Conservation (phyloP, 306 rosid genomes). For the Elaeagnus macrophylla region DNA sequence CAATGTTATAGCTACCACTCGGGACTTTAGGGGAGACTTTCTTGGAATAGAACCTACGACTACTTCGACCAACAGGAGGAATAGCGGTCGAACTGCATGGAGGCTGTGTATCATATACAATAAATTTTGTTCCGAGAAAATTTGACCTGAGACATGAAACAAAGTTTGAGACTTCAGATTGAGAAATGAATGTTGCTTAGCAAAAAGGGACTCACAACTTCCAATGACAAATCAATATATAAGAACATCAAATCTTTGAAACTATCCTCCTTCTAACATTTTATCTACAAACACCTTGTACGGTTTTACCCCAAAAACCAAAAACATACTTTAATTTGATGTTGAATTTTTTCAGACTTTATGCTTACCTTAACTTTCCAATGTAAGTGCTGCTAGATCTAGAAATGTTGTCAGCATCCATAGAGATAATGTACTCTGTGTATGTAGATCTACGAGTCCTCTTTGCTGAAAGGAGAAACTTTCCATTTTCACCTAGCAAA, state of each 20-base stretch:
- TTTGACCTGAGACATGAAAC: slow-evolving; percentile 59
- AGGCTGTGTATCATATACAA: slow-evolving; percentile 80
- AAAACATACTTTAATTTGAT: too few relatives aligned
- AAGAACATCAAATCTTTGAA: too few relatives aligned
- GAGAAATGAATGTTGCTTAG: slow-evolving; percentile 42
- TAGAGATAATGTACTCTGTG: slow-evolving; percentile 87
- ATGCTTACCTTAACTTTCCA: slow-evolving; percentile 65
- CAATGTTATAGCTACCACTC: slow-evolving; percentile 79
- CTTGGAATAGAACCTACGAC: slow-evolving; percentile 82
- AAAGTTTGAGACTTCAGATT: not conserved
- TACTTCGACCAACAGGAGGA: slow-evolving; percentile 54
- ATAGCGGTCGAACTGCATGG: slow-evolving; percentile 47
- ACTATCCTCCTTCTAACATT: too few relatives aligned
- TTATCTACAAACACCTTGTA: too few relatives aligned
- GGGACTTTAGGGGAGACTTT: slow-evolving; percentile 93
- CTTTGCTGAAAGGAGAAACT: slow-evolving; percentile 88
- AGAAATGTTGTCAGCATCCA: slow-evolving; percentile 80
- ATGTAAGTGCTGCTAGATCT: slow-evolving; percentile 85
- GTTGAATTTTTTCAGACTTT: not conserved
- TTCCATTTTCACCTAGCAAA: slow-evolving; percentile 82
- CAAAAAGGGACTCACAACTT: slow-evolving; percentile 57
- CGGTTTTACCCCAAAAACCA: too few relatives aligned
- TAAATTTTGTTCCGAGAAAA: slow-evolving; percentile 87
- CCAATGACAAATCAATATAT: slow-evolving; percentile 43
- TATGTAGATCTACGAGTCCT: slow-evolving; percentile 77